Evolutionary conservation across 495 filamentous ascomycete species (phyloP), one percentile per base, ranked within the genome.

Genomic region (Ramalina peruviana): DNA sequence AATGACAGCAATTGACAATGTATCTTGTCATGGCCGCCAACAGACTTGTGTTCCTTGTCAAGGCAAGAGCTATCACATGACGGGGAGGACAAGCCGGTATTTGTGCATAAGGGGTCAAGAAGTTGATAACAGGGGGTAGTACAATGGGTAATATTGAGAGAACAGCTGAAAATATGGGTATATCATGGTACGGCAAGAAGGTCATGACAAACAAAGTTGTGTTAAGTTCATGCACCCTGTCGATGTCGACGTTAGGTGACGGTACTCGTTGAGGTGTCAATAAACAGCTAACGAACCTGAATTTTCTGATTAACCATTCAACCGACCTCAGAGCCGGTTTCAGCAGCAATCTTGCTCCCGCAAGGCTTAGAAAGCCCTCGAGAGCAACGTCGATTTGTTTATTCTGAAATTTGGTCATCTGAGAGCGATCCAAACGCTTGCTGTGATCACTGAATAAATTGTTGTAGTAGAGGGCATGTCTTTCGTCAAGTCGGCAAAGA

Each of bases 271-370:
- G 23, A 38, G 7, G 10, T 10, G 17, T 23, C 38, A 40, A 48
- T 16, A 15, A 26, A 25, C 15, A 19, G 5, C 4, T 12, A 17
- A 55, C 74, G 25, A 69, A 96, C 89, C 87, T 76, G 54, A 97
- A 99, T 51, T 88, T 74, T 59, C 92, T 72, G 27, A 99, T 73
- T 20, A 96, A 73, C 92, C 92, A 99, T 68, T 99, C 93, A 30
- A 96, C 71, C 4, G 88, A 85, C 57, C 89, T 94, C 13, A 92
- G 74, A 1, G 85, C 86, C 15, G 90, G 88, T 62, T 79, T 87
- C 39, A 99, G 69, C 25, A 87, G 72, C 36, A 99, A 55, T 42
- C 82, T 73, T n/a, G 78, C 76, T 20, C 83, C 79, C 12, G 85
- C 77, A 7, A 95, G 69, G 23, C 78, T 80, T 41, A 99, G 70